These are phyloP conservation scores for Pichia sp. DNA, from an alignment of 1,139 yeast genomes.

Conservation along the genomic window DNA sequence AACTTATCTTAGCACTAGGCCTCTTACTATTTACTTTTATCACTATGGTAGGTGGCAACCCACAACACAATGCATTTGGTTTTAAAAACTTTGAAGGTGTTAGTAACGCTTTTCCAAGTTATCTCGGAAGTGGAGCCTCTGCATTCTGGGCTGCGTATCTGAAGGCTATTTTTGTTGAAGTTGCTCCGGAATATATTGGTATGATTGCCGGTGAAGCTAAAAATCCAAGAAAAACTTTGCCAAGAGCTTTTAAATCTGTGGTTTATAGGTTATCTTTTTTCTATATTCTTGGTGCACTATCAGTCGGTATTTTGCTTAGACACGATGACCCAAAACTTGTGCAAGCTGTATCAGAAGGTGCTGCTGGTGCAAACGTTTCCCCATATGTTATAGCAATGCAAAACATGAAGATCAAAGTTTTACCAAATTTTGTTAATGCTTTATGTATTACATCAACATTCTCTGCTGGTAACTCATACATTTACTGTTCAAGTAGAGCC, in stretches of 20 bases:
- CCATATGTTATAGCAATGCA: slow-evolving; percentile 25
- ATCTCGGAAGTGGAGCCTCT: slow-evolving; percentile 36
- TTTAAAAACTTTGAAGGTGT: slow-evolving; percentile 54
- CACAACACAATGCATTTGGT: slow-evolving; percentile 51
- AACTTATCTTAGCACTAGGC: slow-evolving; percentile 48
- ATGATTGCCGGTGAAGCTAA: slow-evolving; percentile 47
- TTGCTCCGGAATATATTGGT: slow-evolving; percentile 48
- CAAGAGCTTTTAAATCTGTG: slow-evolving; percentile 35
- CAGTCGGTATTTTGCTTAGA: slow-evolving; percentile 22
- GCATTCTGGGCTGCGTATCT: slow-evolving; percentile 56
- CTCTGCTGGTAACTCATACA: slow-evolving; percentile 35
- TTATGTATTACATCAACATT: slow-evolving; percentile 31
- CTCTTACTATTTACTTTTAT: slow-evolving; percentile 40
- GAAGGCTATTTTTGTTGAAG: slow-evolving; percentile 47
- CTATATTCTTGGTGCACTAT: slow-evolving; percentile 28
- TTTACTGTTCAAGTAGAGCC: slow-evolving; percentile 34
- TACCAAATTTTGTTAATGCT: slow-evolving; percentile 31
- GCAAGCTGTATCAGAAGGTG: slow-evolving; percentile 17
- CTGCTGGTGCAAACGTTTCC: slow-evolving; percentile 25
- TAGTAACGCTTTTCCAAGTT: slow-evolving; percentile 50
- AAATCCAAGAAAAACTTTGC: slow-evolving; percentile 42
- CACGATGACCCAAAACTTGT: slow-evolving; percentile 19
- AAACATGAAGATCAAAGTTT: slow-evolving; percentile 21
- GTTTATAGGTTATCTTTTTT: slow-evolving; percentile 30
- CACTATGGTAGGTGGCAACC: slow-evolving; percentile 50